phyloP scores from a whole-genome alignment of 192 early-diverging fungal species.

The Podila horticola region DNA sequence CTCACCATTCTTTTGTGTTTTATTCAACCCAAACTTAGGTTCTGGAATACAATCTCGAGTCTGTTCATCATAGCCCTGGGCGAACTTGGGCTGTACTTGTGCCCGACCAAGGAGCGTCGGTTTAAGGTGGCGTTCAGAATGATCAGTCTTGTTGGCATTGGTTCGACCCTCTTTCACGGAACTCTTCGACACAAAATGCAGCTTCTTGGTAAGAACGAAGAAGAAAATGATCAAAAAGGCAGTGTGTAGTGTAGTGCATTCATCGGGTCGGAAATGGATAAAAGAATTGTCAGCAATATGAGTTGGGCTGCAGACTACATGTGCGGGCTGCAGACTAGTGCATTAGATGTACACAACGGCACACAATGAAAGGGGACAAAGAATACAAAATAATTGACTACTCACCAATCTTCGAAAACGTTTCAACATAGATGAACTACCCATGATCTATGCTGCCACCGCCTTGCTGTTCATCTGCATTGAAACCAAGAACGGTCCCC shows the following conservation, averaged over 20 bases:
- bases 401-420: not conserved
- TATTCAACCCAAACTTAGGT: slow-evolving; percentile 12
- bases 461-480: slow-evolving; percentile 51
- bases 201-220: slow-evolving; percentile 62
- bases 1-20: not conserved
- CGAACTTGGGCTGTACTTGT: slow-evolving; percentile 64
- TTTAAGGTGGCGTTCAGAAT: slow-evolving; percentile 65
- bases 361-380: not conserved
- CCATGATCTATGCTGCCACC: slow-evolving; percentile 52
- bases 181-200: slow-evolving; percentile 79
- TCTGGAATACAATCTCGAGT: slow-evolving; percentile 74
- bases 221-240: not conserved
- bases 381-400: not conserved
- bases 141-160: slow-evolving; percentile 76
- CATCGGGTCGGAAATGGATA: not conserved
- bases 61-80: slow-evolving; percentile 67
- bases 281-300: not conserved
- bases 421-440: slow-evolving; percentile 34
- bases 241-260: not conserved
- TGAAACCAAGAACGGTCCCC: slow-evolving; percentile 52
- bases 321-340: no score
- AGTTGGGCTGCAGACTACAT: not conserved
- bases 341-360: not conserved
- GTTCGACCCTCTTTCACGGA: slow-evolving; percentile 81
- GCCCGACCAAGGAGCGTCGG: slow-evolving; percentile 54